Percentiles rank a stretch among this genome's conserved stretches.
Conservation (phyloP, 345 rosid species). For the Isatis tinctoria region DNA sequence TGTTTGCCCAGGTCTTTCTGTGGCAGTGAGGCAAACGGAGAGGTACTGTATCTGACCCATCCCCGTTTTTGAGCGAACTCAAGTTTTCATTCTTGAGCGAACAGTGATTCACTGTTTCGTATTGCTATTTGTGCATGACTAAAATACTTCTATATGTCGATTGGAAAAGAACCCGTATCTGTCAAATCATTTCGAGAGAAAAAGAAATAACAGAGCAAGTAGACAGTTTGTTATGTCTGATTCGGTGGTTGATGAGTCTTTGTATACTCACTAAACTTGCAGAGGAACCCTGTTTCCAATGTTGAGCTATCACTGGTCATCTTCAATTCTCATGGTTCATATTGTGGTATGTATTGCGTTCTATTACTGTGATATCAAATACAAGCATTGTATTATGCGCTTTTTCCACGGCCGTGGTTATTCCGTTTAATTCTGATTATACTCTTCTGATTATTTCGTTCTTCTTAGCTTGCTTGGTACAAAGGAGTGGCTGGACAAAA, state of each 20-base stretch:
- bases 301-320: conserved; percentile 72
- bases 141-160: background rate
- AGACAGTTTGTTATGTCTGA: background rate
- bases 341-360: conserved; percentile 44
- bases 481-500: conserved; percentile 93
- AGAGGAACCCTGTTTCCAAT: conserved; percentile 57
- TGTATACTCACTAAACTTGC: conserved; percentile 23
- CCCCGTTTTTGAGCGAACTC: background rate
- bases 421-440: background rate
- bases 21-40: conserved; percentile 55
- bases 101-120: background rate
- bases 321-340: conserved; percentile 80
- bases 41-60: conserved; percentile 43
- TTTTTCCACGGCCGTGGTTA: conserved; percentile 1
- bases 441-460: background rate
- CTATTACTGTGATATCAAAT: background rate
- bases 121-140: background rate
- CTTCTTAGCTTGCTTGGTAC: conserved; percentile 80
- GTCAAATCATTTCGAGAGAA: background rate
- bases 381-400: too few relatives aligned
- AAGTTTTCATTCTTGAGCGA: conserved; percentile 1
- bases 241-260: background rate
- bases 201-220: background rate
- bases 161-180: background rate
- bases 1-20: conserved; percentile 62